These are phyloP conservation scores for Trifolium pratense DNA, from an alignment of 306 rosid genomes.

Conservation along the genomic window DNA sequence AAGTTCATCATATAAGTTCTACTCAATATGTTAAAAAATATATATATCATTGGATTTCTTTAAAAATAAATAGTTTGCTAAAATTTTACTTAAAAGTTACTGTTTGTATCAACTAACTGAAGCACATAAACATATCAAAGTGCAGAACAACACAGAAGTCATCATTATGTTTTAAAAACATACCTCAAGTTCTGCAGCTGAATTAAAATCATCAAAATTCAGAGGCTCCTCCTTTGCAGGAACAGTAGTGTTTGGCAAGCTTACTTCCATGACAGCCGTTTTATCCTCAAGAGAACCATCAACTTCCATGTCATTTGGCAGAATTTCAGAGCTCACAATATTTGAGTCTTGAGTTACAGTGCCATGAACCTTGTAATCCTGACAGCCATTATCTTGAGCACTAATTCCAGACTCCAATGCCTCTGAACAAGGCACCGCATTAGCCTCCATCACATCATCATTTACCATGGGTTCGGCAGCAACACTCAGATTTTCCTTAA, in stretches of 20 bases:
- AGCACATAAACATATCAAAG: background rate
- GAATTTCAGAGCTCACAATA: conserved; percentile 37
- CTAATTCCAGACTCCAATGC: conserved; percentile 37
- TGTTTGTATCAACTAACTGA: background rate
- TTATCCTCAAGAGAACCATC: conserved; percentile 50
- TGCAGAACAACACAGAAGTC: conserved; percentile 22
- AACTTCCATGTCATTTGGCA: conserved; percentile 49
- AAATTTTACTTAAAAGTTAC: background rate
- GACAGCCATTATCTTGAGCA: conserved; percentile 47
- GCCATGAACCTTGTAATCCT: conserved; percentile 40
- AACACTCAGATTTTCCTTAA: conserved; percentile 14
- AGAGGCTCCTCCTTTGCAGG: conserved; percentile 56
- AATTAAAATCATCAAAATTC: conserved; percentile 60
- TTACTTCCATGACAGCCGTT: conserved; percentile 48
- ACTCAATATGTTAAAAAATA: background rate
- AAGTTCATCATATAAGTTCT: background rate
- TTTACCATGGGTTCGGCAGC: conserved; percentile 38
- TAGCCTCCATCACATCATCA: conserved; percentile 39
- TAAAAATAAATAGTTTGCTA: background rate
- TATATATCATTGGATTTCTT: background rate
- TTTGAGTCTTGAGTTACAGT: conserved; percentile 40
- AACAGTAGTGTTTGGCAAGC: conserved; percentile 43
- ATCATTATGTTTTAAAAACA: conserved; percentile 9
- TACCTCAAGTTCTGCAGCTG: conserved; percentile 93
- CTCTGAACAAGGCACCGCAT: conserved; percentile 44